Conservation (phyloP, 768 basidiomycete genomes). For the Trametes gibbosa region DNA sequence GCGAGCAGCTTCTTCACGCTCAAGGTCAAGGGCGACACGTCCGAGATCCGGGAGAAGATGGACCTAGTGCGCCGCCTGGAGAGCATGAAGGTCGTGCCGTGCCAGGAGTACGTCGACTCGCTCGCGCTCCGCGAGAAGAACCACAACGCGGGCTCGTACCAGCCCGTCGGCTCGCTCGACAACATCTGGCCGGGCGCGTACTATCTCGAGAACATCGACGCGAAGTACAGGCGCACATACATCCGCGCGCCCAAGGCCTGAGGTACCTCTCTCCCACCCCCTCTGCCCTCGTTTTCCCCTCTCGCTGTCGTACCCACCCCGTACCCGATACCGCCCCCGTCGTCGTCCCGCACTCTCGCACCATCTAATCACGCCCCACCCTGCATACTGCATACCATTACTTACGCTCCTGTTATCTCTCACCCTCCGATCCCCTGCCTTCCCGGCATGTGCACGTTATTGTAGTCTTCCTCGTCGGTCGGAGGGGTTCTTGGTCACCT, state of each 20-base stretch:
- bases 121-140: constrained; percentile 95
- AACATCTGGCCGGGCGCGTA: constrained; percentile 94
- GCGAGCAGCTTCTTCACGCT: constrained; percentile 94
- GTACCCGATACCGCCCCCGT: neutral
- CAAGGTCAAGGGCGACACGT: constrained; percentile 83
- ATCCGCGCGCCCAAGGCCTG: constrained; percentile 38
- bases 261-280: neutral
- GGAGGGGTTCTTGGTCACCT: neutral
- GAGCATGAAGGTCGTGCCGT: constrained; percentile 87
- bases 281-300: neutral
- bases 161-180: constrained; percentile 80
- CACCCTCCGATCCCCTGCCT: too few relatives aligned
- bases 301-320: neutral
- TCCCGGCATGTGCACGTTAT: neutral
- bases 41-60: constrained; percentile 77
- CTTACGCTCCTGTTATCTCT: neutral
- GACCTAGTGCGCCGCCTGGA: constrained; percentile 75
- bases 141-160: constrained; percentile 86
- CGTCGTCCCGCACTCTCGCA: neutral
- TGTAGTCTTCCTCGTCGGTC: neutral
- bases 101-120: constrained; percentile 88
- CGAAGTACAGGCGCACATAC: constrained; percentile 92
- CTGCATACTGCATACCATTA: neutral
- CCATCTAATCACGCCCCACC: neutral
- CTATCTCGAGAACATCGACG: constrained; percentile 89